Evolutionary conservation across 345 rosid genomes (phyloP).

Genomic region (Populus ilicifolia): DNA sequence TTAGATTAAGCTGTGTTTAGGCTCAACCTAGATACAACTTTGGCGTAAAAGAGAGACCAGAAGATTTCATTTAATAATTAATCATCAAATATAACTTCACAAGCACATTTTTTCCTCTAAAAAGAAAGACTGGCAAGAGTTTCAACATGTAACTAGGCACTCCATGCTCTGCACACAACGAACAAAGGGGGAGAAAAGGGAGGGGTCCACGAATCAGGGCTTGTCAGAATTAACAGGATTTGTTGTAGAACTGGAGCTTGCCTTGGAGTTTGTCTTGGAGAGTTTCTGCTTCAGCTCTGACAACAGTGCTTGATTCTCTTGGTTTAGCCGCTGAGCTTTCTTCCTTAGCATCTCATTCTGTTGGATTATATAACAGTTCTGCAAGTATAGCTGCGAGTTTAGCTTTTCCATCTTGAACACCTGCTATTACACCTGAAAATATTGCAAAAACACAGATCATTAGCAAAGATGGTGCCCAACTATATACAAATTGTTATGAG

Average conservation of each 20-base stretch:
- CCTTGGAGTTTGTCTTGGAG: constrained; percentile 15
- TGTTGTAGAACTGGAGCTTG: constrained; percentile 13
- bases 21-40: background rate
- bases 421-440: constrained; percentile 11
- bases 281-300: constrained; percentile 36
- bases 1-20: constrained; percentile 38
- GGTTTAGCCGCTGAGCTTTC: constrained; percentile 43
- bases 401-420: constrained; percentile 36
- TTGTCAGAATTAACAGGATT: constrained; percentile 7
- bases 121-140: constrained; percentile 1
- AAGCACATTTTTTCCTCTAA: constrained; percentile 4
- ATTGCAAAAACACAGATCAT: background rate
- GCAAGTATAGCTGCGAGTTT: constrained; percentile 40
- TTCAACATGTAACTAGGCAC: background rate
- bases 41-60: background rate
- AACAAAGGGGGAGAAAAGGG: background rate
- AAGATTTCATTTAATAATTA: background rate
- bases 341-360: constrained; percentile 49
- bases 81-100: constrained; percentile 2
- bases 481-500: background rate
- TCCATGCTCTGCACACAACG: background rate
- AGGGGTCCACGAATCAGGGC: constrained; percentile 6
- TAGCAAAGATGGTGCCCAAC: background rate
- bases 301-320: constrained; percentile 45
- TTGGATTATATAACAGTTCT: constrained; percentile 41